These are phyloP conservation scores for Adansonia madagascariensis DNA, from an alignment of 441 rosid species.

Conservation along the genomic window DNA sequence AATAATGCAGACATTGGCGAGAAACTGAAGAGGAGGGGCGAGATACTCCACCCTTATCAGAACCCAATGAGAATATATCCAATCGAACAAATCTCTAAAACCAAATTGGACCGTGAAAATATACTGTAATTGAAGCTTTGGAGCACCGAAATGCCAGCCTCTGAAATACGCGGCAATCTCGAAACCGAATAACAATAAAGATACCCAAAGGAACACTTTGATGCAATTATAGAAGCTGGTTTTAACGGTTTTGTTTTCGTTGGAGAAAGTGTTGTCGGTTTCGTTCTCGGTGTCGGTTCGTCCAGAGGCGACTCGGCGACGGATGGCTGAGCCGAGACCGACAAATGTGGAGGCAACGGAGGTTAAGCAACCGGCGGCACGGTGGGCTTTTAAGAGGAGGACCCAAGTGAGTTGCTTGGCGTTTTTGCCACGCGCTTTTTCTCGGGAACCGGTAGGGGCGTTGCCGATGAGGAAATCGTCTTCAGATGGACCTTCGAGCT, in stretches of 20 bases:
- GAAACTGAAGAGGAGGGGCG: slow-evolving; percentile 88
- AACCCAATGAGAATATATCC: slow-evolving; percentile 74
- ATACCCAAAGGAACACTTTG: slow-evolving; percentile 65
- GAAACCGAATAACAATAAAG: slow-evolving; percentile 58
- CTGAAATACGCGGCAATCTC: slow-evolving; percentile 76
- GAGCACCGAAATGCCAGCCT: slow-evolving; percentile 77
- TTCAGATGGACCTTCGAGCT: slow-evolving; percentile 72
- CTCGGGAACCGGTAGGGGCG: slow-evolving; percentile 31
- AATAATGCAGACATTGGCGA: slow-evolving; percentile 77
- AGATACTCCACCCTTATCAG: slow-evolving; percentile 74
- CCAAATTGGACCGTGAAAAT: slow-evolving; percentile 51
- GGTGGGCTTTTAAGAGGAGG: slow-evolving; percentile 86
- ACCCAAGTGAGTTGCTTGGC: slow-evolving; percentile 98
- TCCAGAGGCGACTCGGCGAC: slow-evolving; percentile 71
- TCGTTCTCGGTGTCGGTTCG: slow-evolving; percentile 49
- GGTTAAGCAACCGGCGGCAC: slow-evolving; percentile 89
- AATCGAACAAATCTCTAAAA: slow-evolving; percentile 59
- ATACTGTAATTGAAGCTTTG: slow-evolving; percentile 60
- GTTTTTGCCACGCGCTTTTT: slow-evolving; percentile 72
- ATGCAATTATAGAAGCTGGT: slow-evolving; percentile 63
- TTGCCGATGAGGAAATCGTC: slow-evolving; percentile 62
- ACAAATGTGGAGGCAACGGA: slow-evolving; percentile 71
- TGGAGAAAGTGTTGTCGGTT: slow-evolving; percentile 21
- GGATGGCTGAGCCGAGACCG: slow-evolving; percentile 63
- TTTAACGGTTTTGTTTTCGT: slow-evolving; percentile 50